phyloP scores from a whole-genome alignment of 495 filamentous ascomycete genomes.

The Podospora tetraspora region DNA sequence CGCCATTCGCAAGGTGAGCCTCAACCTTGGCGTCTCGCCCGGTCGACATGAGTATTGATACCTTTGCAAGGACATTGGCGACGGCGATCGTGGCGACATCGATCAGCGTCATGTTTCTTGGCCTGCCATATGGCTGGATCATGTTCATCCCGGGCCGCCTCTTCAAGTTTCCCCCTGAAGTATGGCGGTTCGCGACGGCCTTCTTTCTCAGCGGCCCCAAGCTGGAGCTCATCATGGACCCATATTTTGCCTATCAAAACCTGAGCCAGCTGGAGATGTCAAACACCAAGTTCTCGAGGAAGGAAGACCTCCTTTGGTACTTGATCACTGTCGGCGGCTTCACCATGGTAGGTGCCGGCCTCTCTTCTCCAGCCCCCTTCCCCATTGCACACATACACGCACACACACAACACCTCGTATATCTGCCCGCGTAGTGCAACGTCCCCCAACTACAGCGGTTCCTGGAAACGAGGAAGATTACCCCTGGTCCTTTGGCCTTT shows the following conservation, averaged over 20 bases:
- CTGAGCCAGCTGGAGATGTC: conserved; percentile 39
- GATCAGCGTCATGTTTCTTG: conserved; percentile 56
- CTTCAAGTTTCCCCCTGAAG: conserved; percentile 56
- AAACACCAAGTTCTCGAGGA: conserved; percentile 39
- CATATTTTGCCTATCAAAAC: conserved; percentile 60
- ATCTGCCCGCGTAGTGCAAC: conserved; percentile 89
- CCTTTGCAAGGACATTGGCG: conserved; percentile 58
- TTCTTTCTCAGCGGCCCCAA: conserved; percentile 66
- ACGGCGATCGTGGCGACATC: conserved; percentile 62
- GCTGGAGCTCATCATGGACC: conserved; percentile 68
- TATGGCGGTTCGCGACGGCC: conserved; percentile 54
- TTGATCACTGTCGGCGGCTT: conserved; percentile 38
- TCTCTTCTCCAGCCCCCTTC: conserved; percentile 3
- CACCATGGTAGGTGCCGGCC: conserved; percentile 40
- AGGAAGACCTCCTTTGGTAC: conserved; percentile 48
- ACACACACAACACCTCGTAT: conserved; percentile 59
- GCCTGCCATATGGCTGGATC: conserved; percentile 39
- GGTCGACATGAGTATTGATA: conserved; percentile 1
- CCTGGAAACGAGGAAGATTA: conserved; percentile 97
- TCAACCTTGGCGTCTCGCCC: background rate
- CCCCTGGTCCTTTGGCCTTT: conserved; percentile 63
- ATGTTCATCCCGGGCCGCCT: conserved; percentile 53
- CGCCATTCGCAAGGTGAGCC: conserved; percentile 64
- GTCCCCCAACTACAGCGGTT: conserved; percentile 80
- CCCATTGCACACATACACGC: conserved; percentile 33